Evolutionary conservation across 345 rosid species (phyloP), one percentile per base, ranked within the genome.

Genomic region (Psidium friedrichsthalianum): DNA sequence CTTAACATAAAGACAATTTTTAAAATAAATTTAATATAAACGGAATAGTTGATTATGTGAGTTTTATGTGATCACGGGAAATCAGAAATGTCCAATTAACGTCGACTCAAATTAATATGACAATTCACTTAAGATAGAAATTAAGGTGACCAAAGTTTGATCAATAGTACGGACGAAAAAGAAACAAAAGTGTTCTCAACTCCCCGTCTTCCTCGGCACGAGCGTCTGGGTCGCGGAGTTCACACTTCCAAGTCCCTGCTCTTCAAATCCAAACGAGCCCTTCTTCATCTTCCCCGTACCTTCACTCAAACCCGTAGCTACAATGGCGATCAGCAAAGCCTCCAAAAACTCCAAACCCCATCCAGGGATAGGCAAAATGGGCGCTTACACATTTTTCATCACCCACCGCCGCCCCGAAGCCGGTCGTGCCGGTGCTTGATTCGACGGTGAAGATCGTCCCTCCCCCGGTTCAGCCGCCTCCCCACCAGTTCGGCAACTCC

Each of bases 311-410:
- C 56, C 22, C 40, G 56, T 8, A 4, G 6, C 82, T 51, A 76
- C 88, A 90, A 96, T 96, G 99, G 93, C 99, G 47, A 90, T 93
- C 93, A 93, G 88, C 90, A 92, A 53, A 74, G 95, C 24, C 44
- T 32, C 44, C 76, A 32, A 89, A n/a, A n/a, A n/a, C 18, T 89
- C 93, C 59, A 94, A 91, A 54, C 96, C 98, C 4, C 95, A 96
- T 7, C 99, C 99, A 32, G 83, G 87, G 83, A 97, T 95, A 89
- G 95, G 98, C 16, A 97, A 97, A 91, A 95, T 97, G 84, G 99
- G 99, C 2, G 98, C 99, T 22, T 97, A 95, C 93, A 97, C 99
- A 25, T 97, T 97, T 85, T 97, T 97, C 88, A 90, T 94, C 88
- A 97, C 99, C 80, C 98, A 21, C 96, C 97, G 22, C 88, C 97